These are phyloP conservation scores for Globisporangium emineosum DNA, from an alignment of 352 stramenopile genomes.

Conservation along the genomic window DNA sequence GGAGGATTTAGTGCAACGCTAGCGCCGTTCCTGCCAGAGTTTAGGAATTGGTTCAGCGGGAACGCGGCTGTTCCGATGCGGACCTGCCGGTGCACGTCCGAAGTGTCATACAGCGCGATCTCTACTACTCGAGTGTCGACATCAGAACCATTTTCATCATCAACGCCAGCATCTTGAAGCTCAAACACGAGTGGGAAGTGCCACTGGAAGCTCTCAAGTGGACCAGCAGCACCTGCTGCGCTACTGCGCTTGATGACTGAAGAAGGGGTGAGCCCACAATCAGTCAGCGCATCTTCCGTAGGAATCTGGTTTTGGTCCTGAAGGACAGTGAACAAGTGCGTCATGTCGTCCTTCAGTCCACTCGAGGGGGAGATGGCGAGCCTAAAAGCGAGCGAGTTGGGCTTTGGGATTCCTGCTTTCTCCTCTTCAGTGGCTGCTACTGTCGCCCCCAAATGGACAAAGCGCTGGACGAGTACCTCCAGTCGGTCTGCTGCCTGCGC, in stretches of 20 bases:
- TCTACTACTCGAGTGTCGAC: conserved; percentile 9
- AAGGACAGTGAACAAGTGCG: conserved; percentile 5
- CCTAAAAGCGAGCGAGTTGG: neutral
- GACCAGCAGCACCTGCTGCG: neutral
- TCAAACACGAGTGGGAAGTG: conserved; percentile 28
- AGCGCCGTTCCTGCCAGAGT: neutral
- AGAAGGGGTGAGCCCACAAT: conserved; percentile 22
- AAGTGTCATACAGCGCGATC: conserved; percentile 28
- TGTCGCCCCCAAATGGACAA: neutral
- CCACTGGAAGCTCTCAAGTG: conserved; percentile 23
- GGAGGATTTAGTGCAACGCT: conserved; percentile 3
- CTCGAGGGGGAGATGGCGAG: neutral
- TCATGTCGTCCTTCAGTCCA: neutral
- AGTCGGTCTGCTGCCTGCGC: conserved; percentile 10
- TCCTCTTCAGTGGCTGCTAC: neutral
- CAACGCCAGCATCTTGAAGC: neutral
- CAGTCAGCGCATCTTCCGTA: neutral
- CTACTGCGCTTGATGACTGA: conserved; percentile 5
- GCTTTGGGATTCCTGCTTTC: neutral
- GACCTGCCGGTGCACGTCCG: conserved; percentile 13
- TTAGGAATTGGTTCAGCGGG: conserved; percentile 10
- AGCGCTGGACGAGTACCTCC: conserved; percentile 23
- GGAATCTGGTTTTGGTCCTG: neutral
- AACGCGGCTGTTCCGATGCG: conserved; percentile 24
- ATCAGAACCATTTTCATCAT: neutral